Percentiles rank a stretch among this genome's conserved stretches.
Evolutionary conservation across 2,329 filamentous ascomycete genomes (phyloP).

Genomic region (Penicillium fuscoglaucum): DNA sequence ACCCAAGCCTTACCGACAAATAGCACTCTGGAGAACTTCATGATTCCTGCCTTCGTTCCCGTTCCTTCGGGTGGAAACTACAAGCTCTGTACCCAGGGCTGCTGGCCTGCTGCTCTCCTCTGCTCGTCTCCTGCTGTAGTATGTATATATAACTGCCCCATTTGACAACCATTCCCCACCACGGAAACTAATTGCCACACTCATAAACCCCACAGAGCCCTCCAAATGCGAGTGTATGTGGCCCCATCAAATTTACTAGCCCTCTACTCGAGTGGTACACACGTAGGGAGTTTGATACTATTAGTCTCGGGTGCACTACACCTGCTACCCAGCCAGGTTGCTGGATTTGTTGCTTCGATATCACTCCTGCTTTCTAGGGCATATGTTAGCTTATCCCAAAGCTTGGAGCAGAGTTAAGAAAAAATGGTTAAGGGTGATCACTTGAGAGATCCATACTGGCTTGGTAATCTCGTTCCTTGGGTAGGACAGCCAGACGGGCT

Average conservation of each 20-base stretch:
- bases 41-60: neutral
- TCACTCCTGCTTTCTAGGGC: neutral
- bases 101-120: neutral
- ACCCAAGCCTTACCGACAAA: neutral
- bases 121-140: neutral
- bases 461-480: neutral
- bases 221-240: neutral
- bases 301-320: neutral
- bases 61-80: neutral
- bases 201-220: neutral
- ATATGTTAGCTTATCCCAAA: neutral
- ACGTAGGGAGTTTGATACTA: slow-evolving; percentile 1
- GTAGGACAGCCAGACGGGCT: neutral
- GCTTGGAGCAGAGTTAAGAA: neutral
- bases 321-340: neutral
- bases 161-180: neutral
- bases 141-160: neutral
- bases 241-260: neutral
- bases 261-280: slow-evolving; percentile 9
- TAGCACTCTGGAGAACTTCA: neutral
- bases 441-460: no score
- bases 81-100: slow-evolving; percentile 3
- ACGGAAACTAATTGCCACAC: neutral
- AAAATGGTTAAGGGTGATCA: neutral
- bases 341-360: slow-evolving; percentile 4